Evolutionary conservation across 371 early-diverging fungal species (phyloP).

Genomic region (Syncephalastrum racemosum): DNA sequence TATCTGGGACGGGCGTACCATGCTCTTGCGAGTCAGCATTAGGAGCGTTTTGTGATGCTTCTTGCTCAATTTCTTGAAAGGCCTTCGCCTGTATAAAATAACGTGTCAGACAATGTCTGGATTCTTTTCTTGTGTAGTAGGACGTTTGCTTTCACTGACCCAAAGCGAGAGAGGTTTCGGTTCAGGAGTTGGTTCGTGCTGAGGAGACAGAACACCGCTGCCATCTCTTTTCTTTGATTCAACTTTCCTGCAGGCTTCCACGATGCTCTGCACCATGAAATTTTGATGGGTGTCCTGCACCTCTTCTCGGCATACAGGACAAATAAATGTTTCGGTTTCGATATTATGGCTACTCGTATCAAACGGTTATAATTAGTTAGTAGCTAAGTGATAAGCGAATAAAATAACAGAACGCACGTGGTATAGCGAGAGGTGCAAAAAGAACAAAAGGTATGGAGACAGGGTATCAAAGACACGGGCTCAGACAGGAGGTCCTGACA

Average conservation of each 20-base stretch:
- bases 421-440: slow-evolving; percentile 8
- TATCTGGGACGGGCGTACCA: too few species aligned
- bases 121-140: too few species aligned
- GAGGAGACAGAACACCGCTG: neutral
- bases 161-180: slow-evolving; percentile 14
- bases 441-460: slow-evolving; percentile 26
- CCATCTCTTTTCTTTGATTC: neutral
- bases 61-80: too few species aligned
- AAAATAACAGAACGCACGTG: neutral
- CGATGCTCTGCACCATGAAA: slow-evolving; percentile 18
- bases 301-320: slow-evolving; percentile 21
- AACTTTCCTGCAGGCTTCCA: slow-evolving; percentile 8
- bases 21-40: too few species aligned
- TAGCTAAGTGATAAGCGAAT: neutral
- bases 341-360: neutral
- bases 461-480: slow-evolving; percentile 25
- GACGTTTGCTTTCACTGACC: neutral
- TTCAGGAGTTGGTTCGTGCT: slow-evolving; percentile 11
- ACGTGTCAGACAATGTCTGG: too few species aligned
- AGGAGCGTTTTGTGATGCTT: too few species aligned
- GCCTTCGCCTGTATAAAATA: too few species aligned
- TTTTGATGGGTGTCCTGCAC: slow-evolving; percentile 8
- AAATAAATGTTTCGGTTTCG: neutral
- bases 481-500: slow-evolving; percentile 23
- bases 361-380: neutral